Evolutionary conservation across 805 yeast species (phyloP).

Genomic region (Hanseniaspora lachancei): DNA sequence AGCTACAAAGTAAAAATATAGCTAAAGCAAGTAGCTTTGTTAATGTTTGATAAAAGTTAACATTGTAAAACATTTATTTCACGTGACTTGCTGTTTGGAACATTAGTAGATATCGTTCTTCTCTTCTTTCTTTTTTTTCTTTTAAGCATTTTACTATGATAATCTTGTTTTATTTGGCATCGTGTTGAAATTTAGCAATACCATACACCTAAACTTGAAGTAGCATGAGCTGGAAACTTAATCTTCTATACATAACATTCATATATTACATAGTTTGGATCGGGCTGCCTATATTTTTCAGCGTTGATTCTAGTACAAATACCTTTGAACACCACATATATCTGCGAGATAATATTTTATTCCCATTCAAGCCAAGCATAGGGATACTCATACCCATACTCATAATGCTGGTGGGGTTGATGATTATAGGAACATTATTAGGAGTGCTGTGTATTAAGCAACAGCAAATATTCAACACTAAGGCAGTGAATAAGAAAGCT

Average conservation of each 20-base stretch:
- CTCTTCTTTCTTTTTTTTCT: not conserved
- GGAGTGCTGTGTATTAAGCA: slow-evolving; percentile 11
- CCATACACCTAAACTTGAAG: not conserved
- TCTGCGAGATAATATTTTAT: slow-evolving; percentile 11
- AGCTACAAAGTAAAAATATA: too few relatives aligned
- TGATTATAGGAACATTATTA: slow-evolving; percentile 23
- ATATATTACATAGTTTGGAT: slow-evolving; percentile 25
- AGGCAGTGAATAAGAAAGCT: not conserved
- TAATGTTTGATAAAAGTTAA: too few relatives aligned
- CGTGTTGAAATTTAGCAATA: too few relatives aligned
- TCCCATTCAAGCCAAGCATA: slow-evolving; percentile 24
- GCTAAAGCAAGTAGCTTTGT: too few relatives aligned
- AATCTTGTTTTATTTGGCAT: too few relatives aligned
- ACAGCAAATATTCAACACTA: not conserved
- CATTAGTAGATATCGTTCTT: not conserved
- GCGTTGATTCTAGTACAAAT: not conserved
- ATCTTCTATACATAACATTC: slow-evolving; percentile 9
- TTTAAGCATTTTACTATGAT: too few relatives aligned
- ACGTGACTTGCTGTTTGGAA: too few relatives aligned
- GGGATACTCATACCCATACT: slow-evolving; percentile 25
- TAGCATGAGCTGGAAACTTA: not conserved
- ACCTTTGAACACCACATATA: not conserved
- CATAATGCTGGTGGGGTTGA: slow-evolving; percentile 20
- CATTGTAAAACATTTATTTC: too few relatives aligned
- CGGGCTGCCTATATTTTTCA: slow-evolving; percentile 22